phyloP scores from a whole-genome alignment of 2,329 filamentous ascomycete genomes.

The Helminthosporium solani region DNA sequence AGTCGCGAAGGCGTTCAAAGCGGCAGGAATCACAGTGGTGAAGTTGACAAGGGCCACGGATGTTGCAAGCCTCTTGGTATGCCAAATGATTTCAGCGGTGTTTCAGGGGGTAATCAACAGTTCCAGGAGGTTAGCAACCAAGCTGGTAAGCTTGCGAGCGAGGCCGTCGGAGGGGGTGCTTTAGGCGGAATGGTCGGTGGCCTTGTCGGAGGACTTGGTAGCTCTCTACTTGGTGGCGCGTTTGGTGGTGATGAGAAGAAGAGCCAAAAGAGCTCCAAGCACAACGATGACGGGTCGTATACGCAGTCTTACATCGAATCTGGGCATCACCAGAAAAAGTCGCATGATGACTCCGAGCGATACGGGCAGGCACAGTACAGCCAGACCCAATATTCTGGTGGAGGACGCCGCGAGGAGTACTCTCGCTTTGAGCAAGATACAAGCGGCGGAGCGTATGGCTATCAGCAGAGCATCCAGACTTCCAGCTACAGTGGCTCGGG shows the following conservation, averaged over 20 bases:
- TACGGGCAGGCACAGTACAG: constrained; percentile 63
- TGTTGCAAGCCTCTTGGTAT: constrained; percentile 79
- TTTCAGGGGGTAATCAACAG: constrained; percentile 36
- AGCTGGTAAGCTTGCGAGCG: constrained; percentile 56
- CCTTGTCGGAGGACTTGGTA: constrained; percentile 59
- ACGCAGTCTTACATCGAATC: constrained; percentile 63
- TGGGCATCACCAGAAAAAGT: constrained; percentile 50
- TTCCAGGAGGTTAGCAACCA: constrained; percentile 36
- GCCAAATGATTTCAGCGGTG: constrained; percentile 57
- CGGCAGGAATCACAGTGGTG: constrained; percentile 83
- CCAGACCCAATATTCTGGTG: constrained; percentile 59
- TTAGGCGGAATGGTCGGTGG: constrained; percentile 71
- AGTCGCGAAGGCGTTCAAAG: constrained; percentile 74
- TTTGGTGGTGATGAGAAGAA: constrained; percentile 57
- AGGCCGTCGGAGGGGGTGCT: constrained; percentile 64
- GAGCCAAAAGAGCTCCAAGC: constrained; percentile 54
- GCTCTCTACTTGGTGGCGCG: constrained; percentile 64
- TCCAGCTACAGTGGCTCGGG: constrained; percentile 50
- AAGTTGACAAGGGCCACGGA: constrained; percentile 77
- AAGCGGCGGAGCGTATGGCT: constrained; percentile 52
- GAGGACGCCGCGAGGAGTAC: constrained; percentile 61
- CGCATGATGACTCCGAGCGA: constrained; percentile 45
- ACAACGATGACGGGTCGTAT: constrained; percentile 62
- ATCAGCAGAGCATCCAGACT: constrained; percentile 60
- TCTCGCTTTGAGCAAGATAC: constrained; percentile 59